Conservation (phyloP, 441 rosid genomes). For the Eutrema salsugineum region DNA sequence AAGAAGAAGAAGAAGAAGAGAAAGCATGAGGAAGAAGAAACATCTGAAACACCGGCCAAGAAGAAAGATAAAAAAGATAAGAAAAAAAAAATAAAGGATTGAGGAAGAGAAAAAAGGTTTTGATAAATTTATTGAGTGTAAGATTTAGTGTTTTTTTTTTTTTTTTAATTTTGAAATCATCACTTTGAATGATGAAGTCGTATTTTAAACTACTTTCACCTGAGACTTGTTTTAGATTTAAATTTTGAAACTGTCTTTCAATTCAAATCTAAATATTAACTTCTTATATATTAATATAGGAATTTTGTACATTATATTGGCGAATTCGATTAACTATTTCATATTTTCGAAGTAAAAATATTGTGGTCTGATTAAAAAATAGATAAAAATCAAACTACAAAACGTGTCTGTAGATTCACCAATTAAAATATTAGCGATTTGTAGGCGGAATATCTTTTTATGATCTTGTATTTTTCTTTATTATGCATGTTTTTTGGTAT, state of each 20-base stretch:
- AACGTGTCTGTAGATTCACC: constrained; percentile 4
- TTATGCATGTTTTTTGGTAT: constrained; percentile 2
- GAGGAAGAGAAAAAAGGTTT: constrained; percentile 1
- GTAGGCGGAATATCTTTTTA: background rate
- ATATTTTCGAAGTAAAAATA: background rate
- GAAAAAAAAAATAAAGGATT: constrained; percentile 37
- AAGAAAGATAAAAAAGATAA: constrained; percentile 62
- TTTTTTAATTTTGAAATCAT: too few relatives aligned
- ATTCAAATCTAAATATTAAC: too few relatives aligned
- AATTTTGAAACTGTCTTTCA: background rate
- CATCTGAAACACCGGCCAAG: constrained; percentile 39
- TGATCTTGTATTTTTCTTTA: background rate
- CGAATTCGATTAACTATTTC: background rate
- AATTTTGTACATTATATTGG: background rate
- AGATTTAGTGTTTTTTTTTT: constrained; percentile 12
- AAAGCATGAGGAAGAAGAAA: constrained; percentile 50
- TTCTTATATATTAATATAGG: too few relatives aligned
- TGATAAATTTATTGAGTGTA: background rate
- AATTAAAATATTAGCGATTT: background rate
- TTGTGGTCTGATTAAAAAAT: background rate
- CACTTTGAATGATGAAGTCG: background rate
- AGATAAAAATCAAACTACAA: background rate
- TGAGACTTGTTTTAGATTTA: background rate
- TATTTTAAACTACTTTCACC: background rate
- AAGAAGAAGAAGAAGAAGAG: constrained; percentile 61